phyloP scores from a whole-genome alignment of 1,284 basidiomycete species.

The Nidula niveotomentosa region DNA sequence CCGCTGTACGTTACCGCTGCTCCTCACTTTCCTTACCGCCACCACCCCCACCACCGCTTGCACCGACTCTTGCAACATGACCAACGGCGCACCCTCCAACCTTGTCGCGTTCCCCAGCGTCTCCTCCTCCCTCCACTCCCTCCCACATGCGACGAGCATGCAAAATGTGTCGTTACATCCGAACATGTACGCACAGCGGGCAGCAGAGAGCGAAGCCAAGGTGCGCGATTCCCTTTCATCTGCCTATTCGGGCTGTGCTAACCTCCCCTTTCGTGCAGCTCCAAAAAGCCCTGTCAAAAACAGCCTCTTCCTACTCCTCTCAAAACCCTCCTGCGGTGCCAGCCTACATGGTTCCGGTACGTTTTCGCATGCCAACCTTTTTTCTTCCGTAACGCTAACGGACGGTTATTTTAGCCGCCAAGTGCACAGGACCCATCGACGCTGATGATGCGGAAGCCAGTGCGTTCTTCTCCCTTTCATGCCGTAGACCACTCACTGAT shows the following conservation, averaged over 20 bases:
- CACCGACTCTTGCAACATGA: constrained; percentile 11
- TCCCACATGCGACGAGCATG: constrained; percentile 70
- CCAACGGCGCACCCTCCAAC: constrained; percentile 33
- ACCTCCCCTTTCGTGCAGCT: constrained; percentile 29
- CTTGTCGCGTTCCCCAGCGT: constrained; percentile 71
- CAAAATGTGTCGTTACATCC: constrained; percentile 64
- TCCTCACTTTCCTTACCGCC: neutral
- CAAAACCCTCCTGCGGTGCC: constrained; percentile 24
- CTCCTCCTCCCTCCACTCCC: constrained; percentile 59
- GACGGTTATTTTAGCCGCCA: constrained; percentile 26
- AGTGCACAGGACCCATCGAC: constrained; percentile 35
- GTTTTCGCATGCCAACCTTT: constrained; percentile 13
- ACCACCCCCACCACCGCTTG: no score
- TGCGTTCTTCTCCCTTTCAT: constrained; percentile 16
- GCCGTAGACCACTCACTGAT: constrained; percentile 6
- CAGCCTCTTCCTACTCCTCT: constrained; percentile 32
- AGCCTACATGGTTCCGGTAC: constrained; percentile 37
- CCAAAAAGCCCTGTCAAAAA: constrained; percentile 49
- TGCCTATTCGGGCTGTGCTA: neutral
- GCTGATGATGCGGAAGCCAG: constrained; percentile 59
- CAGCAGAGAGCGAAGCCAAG: constrained; percentile 74
- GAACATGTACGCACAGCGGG: constrained; percentile 63
- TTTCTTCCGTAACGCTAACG: neutral
- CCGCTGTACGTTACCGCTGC: constrained; percentile 3
- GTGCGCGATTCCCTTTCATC: constrained; percentile 29